Conservation (phyloP, 2,329 filamentous ascomycete species). For the Aspergillus ochraceoroseus region DNA sequence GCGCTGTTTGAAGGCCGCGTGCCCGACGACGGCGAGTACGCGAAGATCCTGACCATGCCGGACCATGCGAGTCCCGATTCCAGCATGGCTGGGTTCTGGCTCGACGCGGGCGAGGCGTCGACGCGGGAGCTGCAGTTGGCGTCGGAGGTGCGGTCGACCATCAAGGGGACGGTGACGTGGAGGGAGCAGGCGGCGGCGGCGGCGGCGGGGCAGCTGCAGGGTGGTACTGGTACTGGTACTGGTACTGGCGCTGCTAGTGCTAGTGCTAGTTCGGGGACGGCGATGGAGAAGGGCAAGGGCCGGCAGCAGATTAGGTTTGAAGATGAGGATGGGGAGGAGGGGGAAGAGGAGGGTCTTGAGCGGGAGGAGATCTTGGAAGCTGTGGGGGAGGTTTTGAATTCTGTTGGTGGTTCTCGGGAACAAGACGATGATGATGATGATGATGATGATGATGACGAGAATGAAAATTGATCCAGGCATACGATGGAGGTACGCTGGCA, state of each 20-base stretch:
- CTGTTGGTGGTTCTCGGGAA: constrained; percentile 22
- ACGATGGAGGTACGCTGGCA: constrained; percentile 5
- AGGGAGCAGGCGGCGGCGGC: constrained; percentile 15
- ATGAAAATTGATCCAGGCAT: not conserved
- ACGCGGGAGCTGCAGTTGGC: constrained; percentile 30
- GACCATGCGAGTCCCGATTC: constrained; percentile 29
- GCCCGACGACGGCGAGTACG: constrained; percentile 35
- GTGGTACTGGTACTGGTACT: too few species aligned
- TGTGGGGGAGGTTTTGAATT: constrained; percentile 27
- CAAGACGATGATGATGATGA: constrained; percentile 21
- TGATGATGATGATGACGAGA: constrained; percentile 22
- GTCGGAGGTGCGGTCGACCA: constrained; percentile 34
- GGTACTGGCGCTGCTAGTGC: too few species aligned
- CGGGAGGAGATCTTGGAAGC: constrained; percentile 30
- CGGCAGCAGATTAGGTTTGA: constrained; percentile 12
- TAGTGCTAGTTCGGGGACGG: too few species aligned
- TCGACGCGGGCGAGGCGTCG: constrained; percentile 22
- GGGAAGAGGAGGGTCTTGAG: constrained; percentile 33
- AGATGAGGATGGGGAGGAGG: constrained; percentile 17
- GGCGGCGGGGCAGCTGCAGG: constrained; percentile 8
- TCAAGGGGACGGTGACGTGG: constrained; percentile 33
- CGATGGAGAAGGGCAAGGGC: constrained; percentile 1
- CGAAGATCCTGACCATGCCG: constrained; percentile 37
- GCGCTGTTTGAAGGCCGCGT: constrained; percentile 50
- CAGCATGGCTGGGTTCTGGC: constrained; percentile 23